A percentile compares a stretch with the other conserved stretches of the same genome.
These are phyloP conservation scores for Thraustochytrium sp. DNA, from an alignment of 352 stramenopile species.

Conservation along the genomic window DNA sequence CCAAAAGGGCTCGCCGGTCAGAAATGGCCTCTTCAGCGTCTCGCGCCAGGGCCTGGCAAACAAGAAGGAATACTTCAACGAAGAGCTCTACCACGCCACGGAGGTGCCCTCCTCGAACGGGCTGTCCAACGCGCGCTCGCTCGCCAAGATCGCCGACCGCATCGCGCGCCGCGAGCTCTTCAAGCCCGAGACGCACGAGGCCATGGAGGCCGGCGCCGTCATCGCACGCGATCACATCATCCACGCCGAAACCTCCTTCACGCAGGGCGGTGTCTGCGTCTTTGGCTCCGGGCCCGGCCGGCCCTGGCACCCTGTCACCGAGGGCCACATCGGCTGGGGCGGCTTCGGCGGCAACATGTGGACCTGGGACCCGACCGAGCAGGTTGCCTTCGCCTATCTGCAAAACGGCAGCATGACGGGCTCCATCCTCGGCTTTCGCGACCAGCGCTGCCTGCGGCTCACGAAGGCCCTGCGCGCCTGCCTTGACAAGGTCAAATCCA, in stretches of 20 bases:
- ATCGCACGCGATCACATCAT: background rate
- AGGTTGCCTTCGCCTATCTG: background rate
- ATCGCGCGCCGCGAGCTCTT: background rate
- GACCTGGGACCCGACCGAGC: background rate
- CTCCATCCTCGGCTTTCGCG: conserved; percentile 4
- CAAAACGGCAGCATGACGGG: background rate
- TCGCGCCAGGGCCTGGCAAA: no score
- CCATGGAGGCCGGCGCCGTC: background rate
- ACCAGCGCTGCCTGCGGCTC: background rate
- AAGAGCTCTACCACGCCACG: background rate
- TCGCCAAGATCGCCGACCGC: background rate
- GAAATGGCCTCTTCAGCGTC: no score
- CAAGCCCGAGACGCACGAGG: background rate
- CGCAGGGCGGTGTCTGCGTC: background rate
- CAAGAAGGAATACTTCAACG: background rate
- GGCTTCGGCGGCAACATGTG: background rate
- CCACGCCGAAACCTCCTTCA: background rate
- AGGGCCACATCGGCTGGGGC: background rate
- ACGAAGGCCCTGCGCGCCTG: background rate
- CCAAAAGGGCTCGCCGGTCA: no score
- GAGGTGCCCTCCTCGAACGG: background rate
- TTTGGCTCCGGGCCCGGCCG: background rate
- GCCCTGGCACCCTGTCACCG: background rate
- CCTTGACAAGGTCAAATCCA: background rate
- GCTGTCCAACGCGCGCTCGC: background rate